phyloP scores from a whole-genome alignment of 768 basidiomycete species.

The Tylopilus rubrobrunneus region DNA sequence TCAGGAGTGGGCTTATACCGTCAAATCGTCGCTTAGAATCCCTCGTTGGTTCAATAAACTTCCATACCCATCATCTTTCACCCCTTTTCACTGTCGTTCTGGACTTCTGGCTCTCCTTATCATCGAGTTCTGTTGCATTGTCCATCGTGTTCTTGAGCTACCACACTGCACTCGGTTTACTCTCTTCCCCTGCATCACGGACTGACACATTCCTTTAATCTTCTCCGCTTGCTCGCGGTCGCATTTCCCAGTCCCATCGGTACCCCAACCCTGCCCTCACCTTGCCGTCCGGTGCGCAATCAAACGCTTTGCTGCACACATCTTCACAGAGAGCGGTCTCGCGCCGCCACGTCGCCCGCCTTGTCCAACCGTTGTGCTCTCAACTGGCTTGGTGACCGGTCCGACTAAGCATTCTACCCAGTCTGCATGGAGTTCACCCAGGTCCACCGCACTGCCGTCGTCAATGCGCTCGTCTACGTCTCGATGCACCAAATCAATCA shows the following conservation, averaged over 20 bases:
- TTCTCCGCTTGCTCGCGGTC: constrained; percentile 14
- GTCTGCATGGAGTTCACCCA: constrained; percentile 97
- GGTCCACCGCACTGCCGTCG: constrained; percentile 84
- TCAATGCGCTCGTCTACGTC: constrained; percentile 91
- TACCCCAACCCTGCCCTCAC: constrained; percentile 32
- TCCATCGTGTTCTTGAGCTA: constrained; percentile 23
- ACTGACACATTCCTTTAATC: constrained; percentile 30
- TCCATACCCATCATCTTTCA: neutral
- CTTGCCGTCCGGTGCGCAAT: constrained; percentile 76
- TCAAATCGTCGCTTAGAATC: constrained; percentile 74
- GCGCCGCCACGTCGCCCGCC: constrained; percentile 96
- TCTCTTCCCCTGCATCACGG: constrained; percentile 25
- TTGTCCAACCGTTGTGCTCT: constrained; percentile 98
- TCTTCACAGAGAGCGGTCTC: constrained; percentile 94
- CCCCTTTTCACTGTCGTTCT: constrained; percentile 5
- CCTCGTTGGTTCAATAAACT: constrained; percentile 49
- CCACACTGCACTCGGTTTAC: constrained; percentile 25
- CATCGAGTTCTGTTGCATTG: constrained; percentile 19
- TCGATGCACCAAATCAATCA: constrained; percentile 87
- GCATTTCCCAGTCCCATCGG: constrained; percentile 18
- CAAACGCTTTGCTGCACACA: constrained; percentile 99
- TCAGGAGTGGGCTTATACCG: constrained; percentile 84
- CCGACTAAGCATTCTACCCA: constrained; percentile 97
- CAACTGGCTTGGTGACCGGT: constrained; percentile 99
- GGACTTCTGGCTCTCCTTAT: constrained; percentile 17